These are phyloP conservation scores for Phyllostachys edulis DNA, from an alignment of 176 grass and related monocot species.

Conservation along the genomic window DNA sequence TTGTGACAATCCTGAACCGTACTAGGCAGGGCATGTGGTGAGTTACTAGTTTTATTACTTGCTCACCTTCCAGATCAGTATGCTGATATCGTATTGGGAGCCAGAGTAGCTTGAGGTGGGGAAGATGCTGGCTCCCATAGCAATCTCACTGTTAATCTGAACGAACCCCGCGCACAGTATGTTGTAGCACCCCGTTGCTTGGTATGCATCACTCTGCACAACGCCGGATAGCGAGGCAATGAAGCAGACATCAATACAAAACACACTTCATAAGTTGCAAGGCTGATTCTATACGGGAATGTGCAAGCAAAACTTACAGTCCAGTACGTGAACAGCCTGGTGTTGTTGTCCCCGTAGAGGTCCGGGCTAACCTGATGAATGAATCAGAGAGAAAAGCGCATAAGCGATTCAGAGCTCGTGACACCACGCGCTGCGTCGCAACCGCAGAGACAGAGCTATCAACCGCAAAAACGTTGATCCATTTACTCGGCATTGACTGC, in stretches of 20 bases:
- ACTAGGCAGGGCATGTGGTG: conserved; percentile 34
- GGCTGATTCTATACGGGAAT: background rate
- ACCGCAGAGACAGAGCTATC: conserved; percentile 25
- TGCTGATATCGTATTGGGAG: conserved; percentile 89
- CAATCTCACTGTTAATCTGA: conserved; percentile 85
- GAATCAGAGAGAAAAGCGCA: background rate
- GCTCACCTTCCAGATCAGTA: conserved; percentile 95
- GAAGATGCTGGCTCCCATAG: conserved; percentile 85
- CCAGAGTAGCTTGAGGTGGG: conserved; percentile 73
- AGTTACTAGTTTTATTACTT: conserved; percentile 6
- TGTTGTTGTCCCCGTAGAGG: conserved; percentile 91
- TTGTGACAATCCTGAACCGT: conserved; percentile 27
- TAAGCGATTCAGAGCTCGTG: conserved; percentile 48
- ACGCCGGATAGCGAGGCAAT: background rate
- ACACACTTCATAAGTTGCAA: background rate
- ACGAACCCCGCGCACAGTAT: conserved; percentile 87
- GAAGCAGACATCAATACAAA: background rate
- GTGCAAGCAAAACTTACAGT: conserved; percentile 53
- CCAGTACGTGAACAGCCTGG: conserved; percentile 95
- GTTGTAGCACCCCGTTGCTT: conserved; percentile 93
- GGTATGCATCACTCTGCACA: conserved; percentile 81
- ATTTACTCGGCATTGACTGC: conserved; percentile 39
- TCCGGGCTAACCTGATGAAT: conserved; percentile 77
- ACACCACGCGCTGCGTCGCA: conserved; percentile 15
- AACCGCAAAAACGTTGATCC: conserved; percentile 33